Evolutionary conservation across 768 basidiomycete species (phyloP).

Genomic region (Neoboletus subvelutipes): DNA sequence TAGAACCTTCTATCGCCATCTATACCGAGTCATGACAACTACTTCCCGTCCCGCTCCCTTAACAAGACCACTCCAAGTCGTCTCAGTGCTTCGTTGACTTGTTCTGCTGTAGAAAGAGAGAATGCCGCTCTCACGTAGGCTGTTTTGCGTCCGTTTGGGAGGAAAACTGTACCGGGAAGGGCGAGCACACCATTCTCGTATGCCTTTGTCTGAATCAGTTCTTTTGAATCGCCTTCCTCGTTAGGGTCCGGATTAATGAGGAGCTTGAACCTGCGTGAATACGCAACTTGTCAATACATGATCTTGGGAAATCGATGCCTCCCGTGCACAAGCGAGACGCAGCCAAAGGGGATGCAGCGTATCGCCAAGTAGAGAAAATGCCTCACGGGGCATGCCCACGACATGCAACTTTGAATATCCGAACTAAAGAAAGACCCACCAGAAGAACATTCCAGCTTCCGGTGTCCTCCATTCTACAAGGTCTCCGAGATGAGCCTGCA

Average conservation of each 20-base stretch:
- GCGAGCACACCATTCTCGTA: slow-evolving; percentile 84
- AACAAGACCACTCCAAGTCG: slow-evolving; percentile 50
- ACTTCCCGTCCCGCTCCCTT: slow-evolving; percentile 20
- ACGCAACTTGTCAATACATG: slow-evolving; percentile 18
- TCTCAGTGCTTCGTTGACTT: slow-evolving; percentile 72
- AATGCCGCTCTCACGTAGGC: slow-evolving; percentile 83
- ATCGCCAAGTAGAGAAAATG: slow-evolving; percentile 1
- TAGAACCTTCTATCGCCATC: background rate
- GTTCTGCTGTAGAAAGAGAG: slow-evolving; percentile 60
- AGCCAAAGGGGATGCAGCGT: background rate
- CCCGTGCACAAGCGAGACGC: slow-evolving; percentile 3
- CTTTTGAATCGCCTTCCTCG: slow-evolving; percentile 64
- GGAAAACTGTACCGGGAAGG: slow-evolving; percentile 81
- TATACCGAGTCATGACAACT: slow-evolving; percentile 2
- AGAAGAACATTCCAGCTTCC: slow-evolving; percentile 88
- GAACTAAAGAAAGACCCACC: slow-evolving; percentile 43
- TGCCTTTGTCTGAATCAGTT: slow-evolving; percentile 71
- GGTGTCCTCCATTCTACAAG: slow-evolving; percentile 73
- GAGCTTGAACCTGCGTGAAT: slow-evolving; percentile 63
- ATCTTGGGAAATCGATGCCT: slow-evolving; percentile 6
- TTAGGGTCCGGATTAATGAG: slow-evolving; percentile 38
- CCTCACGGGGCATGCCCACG: slow-evolving; percentile 3
- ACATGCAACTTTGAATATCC: slow-evolving; percentile 7
- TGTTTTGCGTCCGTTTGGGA: slow-evolving; percentile 67
- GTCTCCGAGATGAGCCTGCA: slow-evolving; percentile 73